These are phyloP conservation scores for Rossbeevera mucosa DNA, from an alignment of 768 basidiomycete species.

Conservation along the genomic window DNA sequence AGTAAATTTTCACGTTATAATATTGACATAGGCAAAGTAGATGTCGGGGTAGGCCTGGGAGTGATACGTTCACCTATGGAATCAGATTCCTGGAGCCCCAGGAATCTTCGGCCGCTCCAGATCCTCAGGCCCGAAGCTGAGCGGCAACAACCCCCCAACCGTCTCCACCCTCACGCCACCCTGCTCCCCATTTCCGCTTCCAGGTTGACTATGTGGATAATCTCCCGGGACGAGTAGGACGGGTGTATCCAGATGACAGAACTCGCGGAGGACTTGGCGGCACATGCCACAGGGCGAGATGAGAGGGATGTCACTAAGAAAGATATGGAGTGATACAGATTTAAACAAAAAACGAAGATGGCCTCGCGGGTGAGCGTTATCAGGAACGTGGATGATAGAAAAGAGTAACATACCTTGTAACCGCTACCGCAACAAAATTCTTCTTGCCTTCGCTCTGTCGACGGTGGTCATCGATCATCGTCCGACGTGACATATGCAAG, in stretches of 20 bases:
- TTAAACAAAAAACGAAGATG: background rate
- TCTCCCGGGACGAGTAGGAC: constrained; percentile 65
- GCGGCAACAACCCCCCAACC: constrained; percentile 69
- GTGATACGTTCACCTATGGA: background rate
- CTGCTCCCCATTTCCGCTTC: constrained; percentile 18
- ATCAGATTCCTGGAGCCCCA: background rate
- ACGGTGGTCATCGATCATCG: background rate
- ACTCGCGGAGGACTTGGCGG: constrained; percentile 86
- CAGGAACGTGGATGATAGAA: background rate
- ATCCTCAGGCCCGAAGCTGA: constrained; percentile 89
- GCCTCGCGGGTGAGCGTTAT: background rate
- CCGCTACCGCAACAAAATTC: constrained; percentile 70
- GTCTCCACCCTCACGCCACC: constrained; percentile 58
- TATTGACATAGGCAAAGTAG: too few relatives aligned
- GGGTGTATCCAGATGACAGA: constrained; percentile 71
- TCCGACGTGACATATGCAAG: background rate
- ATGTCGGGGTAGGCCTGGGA: background rate
- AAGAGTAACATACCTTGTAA: constrained; percentile 58
- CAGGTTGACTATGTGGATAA: constrained; percentile 39
- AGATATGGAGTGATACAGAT: background rate
- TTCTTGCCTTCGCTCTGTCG: constrained; percentile 72
- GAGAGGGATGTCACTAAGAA: constrained; percentile 62
- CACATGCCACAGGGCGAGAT: constrained; percentile 93
- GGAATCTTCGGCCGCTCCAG: constrained; percentile 45
- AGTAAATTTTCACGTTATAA: too few relatives aligned